A percentile compares a stretch with the other conserved stretches of the same genome.
phyloP scores from a whole-genome alignment of 2,329 filamentous ascomycete genomes.

The Ophiosphaerella korrae region DNA sequence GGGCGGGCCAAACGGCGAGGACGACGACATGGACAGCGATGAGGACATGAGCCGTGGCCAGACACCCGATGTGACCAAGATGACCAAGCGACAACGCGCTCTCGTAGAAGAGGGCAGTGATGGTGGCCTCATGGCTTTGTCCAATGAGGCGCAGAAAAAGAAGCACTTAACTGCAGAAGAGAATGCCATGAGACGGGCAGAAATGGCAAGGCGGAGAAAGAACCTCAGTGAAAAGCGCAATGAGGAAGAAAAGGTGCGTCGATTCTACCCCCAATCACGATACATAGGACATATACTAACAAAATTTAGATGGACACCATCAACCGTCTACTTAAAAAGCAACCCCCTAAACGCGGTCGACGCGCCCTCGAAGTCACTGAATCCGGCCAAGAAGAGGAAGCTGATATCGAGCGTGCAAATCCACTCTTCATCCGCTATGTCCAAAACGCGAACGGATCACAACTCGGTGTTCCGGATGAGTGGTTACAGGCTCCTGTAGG shows the following conservation, averaged over 20 bases:
- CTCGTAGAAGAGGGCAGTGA: constrained; percentile 57
- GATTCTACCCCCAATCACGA: neutral
- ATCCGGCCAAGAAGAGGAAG: constrained; percentile 57
- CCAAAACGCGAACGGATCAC: constrained; percentile 65
- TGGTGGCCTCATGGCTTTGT: constrained; percentile 56
- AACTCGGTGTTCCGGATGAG: constrained; percentile 69
- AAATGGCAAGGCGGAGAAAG: constrained; percentile 75
- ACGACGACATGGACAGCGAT: constrained; percentile 55
- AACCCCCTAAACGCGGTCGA: constrained; percentile 70
- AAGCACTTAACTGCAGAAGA: constrained; percentile 76
- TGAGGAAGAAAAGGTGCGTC: constrained; percentile 72
- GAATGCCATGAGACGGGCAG: constrained; percentile 72
- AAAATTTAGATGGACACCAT: constrained; percentile 78
- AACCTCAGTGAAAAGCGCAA: constrained; percentile 78
- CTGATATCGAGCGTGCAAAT: constrained; percentile 56
- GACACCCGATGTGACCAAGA: constrained; percentile 67
- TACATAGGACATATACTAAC: constrained; percentile 14
- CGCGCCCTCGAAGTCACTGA: constrained; percentile 54
- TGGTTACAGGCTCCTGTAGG: constrained; percentile 69
- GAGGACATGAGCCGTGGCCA: constrained; percentile 61
- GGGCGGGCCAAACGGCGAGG: constrained; percentile 42
- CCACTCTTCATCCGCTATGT: constrained; percentile 73
- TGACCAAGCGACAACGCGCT: constrained; percentile 72
- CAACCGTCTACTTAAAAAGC: constrained; percentile 86
- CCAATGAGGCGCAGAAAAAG: constrained; percentile 73